These are phyloP conservation scores for Sanghuangporus weigelae DNA, from an alignment of 1,284 basidiomycete genomes.

Conservation along the genomic window DNA sequence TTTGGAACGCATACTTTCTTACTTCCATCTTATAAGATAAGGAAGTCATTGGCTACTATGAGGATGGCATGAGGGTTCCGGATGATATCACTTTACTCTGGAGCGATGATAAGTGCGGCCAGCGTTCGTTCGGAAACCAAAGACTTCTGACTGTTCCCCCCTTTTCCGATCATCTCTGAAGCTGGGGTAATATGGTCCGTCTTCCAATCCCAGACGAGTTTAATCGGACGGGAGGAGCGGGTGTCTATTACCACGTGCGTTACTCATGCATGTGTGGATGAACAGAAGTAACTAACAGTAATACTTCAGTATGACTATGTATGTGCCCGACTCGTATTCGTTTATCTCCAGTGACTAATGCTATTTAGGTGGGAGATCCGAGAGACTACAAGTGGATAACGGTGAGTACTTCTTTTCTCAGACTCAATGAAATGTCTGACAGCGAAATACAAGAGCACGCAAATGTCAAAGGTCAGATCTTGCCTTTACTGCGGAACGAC, in stretches of 20 bases:
- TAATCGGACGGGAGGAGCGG: constrained; percentile 57
- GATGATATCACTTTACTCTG: constrained; percentile 56
- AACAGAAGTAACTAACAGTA: background rate
- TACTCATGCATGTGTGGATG: no score
- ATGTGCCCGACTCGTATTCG: constrained; percentile 10
- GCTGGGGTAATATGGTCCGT: constrained; percentile 57
- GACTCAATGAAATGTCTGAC: background rate
- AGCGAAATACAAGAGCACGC: constrained; percentile 31
- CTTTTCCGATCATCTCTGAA: constrained; percentile 20
- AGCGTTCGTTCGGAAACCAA: background rate
- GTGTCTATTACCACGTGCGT: constrained; percentile 70
- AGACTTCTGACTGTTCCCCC: background rate
- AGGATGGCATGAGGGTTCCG: constrained; percentile 49
- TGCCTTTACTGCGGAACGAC: background rate
- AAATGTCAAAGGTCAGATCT: constrained; percentile 37
- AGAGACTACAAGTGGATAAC: constrained; percentile 60
- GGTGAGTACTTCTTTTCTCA: constrained; percentile 28
- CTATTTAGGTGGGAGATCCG: constrained; percentile 43
- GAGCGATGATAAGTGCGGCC: constrained; percentile 54
- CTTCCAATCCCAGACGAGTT: constrained; percentile 47
- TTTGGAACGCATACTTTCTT: background rate
- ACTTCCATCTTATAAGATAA: constrained; percentile 32
- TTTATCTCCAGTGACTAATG: background rate
- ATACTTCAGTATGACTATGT: constrained; percentile 42
- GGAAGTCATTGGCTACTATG: constrained; percentile 66